Percentiles rank a stretch among this genome's conserved stretches.
phyloP scores from a whole-genome alignment of 2,329 filamentous ascomycete species.

The Graphiopsis chlorocephala region DNA sequence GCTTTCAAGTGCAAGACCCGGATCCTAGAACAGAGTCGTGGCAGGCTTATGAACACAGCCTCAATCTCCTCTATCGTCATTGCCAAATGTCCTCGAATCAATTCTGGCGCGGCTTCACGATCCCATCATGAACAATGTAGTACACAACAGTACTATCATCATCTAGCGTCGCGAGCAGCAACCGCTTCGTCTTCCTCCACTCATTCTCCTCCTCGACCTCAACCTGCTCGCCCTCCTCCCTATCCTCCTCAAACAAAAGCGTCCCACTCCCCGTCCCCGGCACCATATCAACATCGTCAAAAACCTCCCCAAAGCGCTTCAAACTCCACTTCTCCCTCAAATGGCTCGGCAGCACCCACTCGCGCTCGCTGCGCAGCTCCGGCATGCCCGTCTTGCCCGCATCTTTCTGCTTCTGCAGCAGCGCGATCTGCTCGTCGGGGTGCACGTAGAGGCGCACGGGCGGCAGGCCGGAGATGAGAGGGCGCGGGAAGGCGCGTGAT shows the following conservation, averaged over 20 bases:
- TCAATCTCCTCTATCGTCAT: background rate
- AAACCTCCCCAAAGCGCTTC: conserved; percentile 63
- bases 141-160: conserved; percentile 82
- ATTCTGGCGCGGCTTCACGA: conserved; percentile 82
- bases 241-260: conserved; percentile 23
- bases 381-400: conserved; percentile 34
- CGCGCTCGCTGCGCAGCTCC: conserved; percentile 48
- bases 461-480: conserved; percentile 69
- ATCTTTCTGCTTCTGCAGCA: conserved; percentile 56
- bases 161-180: conserved; percentile 72
- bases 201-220: conserved; percentile 31
- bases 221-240: conserved; percentile 25
- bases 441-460: conserved; percentile 73
- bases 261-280: conserved; percentile 36
- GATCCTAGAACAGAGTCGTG: background rate
- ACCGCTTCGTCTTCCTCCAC: conserved; percentile 58
- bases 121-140: conserved; percentile 81
- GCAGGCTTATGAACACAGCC: background rate
- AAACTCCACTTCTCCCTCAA: conserved; percentile 71
- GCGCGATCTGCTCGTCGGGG: conserved; percentile 75
- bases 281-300: conserved; percentile 54
- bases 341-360: conserved; percentile 76
- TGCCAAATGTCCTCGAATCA: conserved; percentile 40
- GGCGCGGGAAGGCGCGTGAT: conserved; percentile 50
- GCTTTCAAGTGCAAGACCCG: background rate